Evolutionary conservation across 192 early-diverging fungal genomes (phyloP).

Genomic region (Coemansia asiatica): DNA sequence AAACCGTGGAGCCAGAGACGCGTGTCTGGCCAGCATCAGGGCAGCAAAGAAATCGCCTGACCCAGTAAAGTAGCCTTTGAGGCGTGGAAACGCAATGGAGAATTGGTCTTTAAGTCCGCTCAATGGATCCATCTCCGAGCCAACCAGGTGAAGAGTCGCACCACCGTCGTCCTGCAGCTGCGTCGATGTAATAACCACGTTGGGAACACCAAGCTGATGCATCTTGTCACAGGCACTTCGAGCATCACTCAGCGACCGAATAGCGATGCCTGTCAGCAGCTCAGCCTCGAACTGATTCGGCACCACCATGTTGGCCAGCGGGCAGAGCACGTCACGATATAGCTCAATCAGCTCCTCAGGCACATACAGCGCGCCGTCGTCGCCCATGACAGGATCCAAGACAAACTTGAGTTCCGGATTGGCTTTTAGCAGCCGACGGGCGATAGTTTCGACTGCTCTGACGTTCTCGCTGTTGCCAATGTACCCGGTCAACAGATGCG

Average conservation of each 20-base stretch:
- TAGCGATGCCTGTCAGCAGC: slow-evolving; percentile 62
- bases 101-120: slow-evolving; percentile 53
- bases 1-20: slow-evolving; percentile 30
- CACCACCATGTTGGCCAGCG: slow-evolving; percentile 74
- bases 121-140: slow-evolving; percentile 25
- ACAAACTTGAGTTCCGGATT: slow-evolving; percentile 57
- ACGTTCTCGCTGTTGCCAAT: slow-evolving; percentile 75
- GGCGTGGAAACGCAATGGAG: slow-evolving; percentile 72
- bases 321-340: slow-evolving; percentile 71
- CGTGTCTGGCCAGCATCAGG: slow-evolving; percentile 64
- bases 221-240: slow-evolving; percentile 60
- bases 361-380: slow-evolving; percentile 82
- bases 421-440: slow-evolving; percentile 54
- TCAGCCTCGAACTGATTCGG: slow-evolving; percentile 93
- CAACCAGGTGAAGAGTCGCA: slow-evolving; percentile 56
- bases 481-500: slow-evolving; percentile 87
- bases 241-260: slow-evolving; percentile 57
- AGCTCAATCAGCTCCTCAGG: slow-evolving; percentile 71
- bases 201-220: slow-evolving; percentile 65
- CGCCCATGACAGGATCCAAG: slow-evolving; percentile 89
- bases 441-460: slow-evolving; percentile 57
- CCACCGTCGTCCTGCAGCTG: slow-evolving; percentile 35
- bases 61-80: slow-evolving; percentile 82
- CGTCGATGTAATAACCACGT: slow-evolving; percentile 80
- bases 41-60: slow-evolving; percentile 89